Evolutionary conservation across 2,329 filamentous ascomycete species (phyloP).

Genomic region (Bipolaris gigantea): DNA sequence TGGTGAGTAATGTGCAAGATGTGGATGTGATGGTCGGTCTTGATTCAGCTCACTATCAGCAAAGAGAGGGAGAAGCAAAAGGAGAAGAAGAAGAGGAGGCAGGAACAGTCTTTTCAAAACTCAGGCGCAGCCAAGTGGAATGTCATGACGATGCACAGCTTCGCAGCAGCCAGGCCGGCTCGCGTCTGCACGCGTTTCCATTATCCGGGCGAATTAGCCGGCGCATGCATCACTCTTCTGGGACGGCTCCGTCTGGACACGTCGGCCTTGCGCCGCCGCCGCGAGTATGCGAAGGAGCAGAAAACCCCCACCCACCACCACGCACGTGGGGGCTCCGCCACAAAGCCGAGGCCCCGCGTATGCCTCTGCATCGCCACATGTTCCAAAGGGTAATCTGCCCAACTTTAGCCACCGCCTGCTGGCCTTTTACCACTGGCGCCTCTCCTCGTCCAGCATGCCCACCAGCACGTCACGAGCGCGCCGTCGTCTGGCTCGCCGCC

Average conservation of each 20-base stretch:
- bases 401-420: slow-evolving; percentile 15
- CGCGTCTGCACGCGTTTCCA: slow-evolving; percentile 26
- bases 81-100: slow-evolving; percentile 1
- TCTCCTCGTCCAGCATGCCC: slow-evolving; percentile 60
- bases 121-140: slow-evolving; percentile 23
- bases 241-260: slow-evolving; percentile 18
- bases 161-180: slow-evolving; percentile 24
- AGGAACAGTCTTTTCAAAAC: slow-evolving; percentile 13
- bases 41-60: slow-evolving; percentile 1
- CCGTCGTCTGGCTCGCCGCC: slow-evolving; percentile 53
- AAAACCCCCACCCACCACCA: slow-evolving; percentile 1
- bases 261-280: slow-evolving; percentile 25
- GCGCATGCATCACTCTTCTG: slow-evolving; percentile 24
- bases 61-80: slow-evolving; percentile 3
- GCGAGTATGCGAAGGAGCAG: slow-evolving; percentile 20
- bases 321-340: slow-evolving; percentile 9
- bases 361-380: too few relatives aligned
- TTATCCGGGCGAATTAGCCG: slow-evolving; percentile 44
- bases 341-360: neutral
- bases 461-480: slow-evolving; percentile 66
- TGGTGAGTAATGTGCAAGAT: slow-evolving; percentile 16
- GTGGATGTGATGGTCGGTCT: neutral
- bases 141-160: slow-evolving; percentile 30
- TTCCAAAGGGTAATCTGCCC: slow-evolving; percentile 7
- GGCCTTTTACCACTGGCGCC: slow-evolving; percentile 12